Base-by-base conservation (phyloP, 192 early-diverging fungal species). In the Funneliformis mosseae region DNA sequence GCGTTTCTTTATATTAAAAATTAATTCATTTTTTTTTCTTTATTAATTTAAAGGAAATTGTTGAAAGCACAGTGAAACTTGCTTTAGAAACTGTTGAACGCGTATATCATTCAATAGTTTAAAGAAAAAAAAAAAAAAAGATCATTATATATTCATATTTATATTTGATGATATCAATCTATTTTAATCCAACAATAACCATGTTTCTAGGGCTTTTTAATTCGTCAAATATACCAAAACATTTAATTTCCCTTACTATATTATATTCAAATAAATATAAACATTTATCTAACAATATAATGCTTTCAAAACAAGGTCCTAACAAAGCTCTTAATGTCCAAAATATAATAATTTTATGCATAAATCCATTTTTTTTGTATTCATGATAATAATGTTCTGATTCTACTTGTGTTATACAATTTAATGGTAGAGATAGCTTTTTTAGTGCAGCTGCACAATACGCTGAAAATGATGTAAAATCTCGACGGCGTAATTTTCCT, bases 261-360 rank as follows among this genome's bases (percentile, higher is more conserved):
- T 90, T 79, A 39, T 85, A 85, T 70, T 92, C 93, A 38, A 83
- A 71, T 75, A 96, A 75, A 71, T 88, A 92, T 39, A 92, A 76
- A 39, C 87, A 94, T 5, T 95, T 92, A 81, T 97, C 96, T 4
- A 93, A 81, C 16, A 96, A 80, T 48, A 97, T 88, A 81, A 96
- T 84, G 62, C 91, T 90, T 79, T 97, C 96, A 50, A 95, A 86
- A 6, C 91, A 83, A 66, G 92, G 91, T 2, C 91, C 92, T 12
- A 96, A 80, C 83, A 97, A 82, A 1, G 92, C 88, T 48, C 93
- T 83, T 48, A 97, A 83, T 46, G 95, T 94, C 95, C 96, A 97
- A 27, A 93, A 89, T 16, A 92, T 88, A 3, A 93, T 92, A 74
- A 97, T 89, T 27, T 83, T 83, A 9, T 83, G 83, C 9, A 87